These are phyloP conservation scores for Trypanosoma conorhini DNA, from an alignment of 208 protist species.

Conservation along the genomic window DNA sequence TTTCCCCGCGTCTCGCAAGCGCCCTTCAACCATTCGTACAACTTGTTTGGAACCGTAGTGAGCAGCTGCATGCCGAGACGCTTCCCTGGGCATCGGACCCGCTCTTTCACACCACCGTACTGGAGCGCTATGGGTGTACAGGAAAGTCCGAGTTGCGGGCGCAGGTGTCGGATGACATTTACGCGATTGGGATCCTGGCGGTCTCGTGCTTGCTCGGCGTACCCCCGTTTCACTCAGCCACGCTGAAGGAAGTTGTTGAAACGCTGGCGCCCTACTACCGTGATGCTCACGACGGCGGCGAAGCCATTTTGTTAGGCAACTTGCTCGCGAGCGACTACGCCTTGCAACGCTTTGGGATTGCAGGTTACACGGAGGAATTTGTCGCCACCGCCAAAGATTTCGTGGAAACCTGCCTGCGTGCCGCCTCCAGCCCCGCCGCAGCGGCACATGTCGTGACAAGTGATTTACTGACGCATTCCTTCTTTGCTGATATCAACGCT, in stretches of 20 bases:
- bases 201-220: slow-evolving; percentile 54
- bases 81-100: slow-evolving; percentile 20
- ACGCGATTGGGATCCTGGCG: slow-evolving; percentile 66
- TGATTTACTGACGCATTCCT: slow-evolving; percentile 33
- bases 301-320: background rate
- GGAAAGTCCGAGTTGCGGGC: slow-evolving; percentile 9
- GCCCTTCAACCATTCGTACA: slow-evolving; percentile 29
- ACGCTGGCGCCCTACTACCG: slow-evolving; percentile 2
- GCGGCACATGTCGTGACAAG: background rate
- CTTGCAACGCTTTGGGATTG: slow-evolving; percentile 19
- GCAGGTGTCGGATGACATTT: slow-evolving; percentile 60
- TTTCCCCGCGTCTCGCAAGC: slow-evolving; percentile 37
- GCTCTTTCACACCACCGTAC: slow-evolving; percentile 15
- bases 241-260: slow-evolving; percentile 37
- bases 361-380: slow-evolving; percentile 29
- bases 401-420: slow-evolving; percentile 22
- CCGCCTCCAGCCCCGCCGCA: background rate
- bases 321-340: slow-evolving; percentile 25
- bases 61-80: background rate
- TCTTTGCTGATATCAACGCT: slow-evolving; percentile 25
- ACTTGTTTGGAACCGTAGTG: slow-evolving; percentile 9
- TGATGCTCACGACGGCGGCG: background rate
- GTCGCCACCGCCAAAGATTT: slow-evolving; percentile 22
- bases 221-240: slow-evolving; percentile 51
- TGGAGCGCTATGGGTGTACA: slow-evolving; percentile 20